Percentiles rank a stretch among this genome's conserved stretches.
Evolutionary conservation across 345 rosid species (phyloP).

Genomic region (Arabis hirsuta): DNA sequence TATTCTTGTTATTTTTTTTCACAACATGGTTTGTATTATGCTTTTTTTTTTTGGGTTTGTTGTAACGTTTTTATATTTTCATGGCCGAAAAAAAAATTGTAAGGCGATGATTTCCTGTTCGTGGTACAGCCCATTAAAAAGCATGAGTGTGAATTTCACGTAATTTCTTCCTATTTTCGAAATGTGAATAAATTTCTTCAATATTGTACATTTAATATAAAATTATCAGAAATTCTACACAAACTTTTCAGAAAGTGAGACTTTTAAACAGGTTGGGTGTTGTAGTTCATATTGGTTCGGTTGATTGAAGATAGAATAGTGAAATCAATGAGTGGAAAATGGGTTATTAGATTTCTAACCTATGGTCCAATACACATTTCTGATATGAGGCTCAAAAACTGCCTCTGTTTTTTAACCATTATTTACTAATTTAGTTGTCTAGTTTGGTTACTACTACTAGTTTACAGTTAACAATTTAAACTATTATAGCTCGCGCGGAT

Average conservation of each 20-base stretch:
- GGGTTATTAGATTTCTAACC: neutral
- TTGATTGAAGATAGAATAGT: neutral
- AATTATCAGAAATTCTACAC: neutral
- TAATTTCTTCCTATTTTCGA: neutral
- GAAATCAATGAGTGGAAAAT: neutral
- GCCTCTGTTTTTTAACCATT: conserved; percentile 14
- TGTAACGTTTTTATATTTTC: neutral
- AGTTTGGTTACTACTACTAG: conserved; percentile 5
- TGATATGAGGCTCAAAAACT: neutral
- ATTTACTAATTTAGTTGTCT: conserved; percentile 22
- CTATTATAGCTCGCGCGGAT: conserved; percentile 21
- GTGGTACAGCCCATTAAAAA: neutral
- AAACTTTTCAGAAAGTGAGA: neutral
- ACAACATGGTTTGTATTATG: neutral
- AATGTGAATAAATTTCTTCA: neutral
- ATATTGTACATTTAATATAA: neutral
- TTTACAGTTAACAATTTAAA: conserved; percentile 27
- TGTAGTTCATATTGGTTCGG: neutral
- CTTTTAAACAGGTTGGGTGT: neutral
- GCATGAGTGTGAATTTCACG: conserved; percentile 14
- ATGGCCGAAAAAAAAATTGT: neutral
- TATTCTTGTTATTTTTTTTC: neutral
- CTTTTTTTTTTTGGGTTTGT: neutral
- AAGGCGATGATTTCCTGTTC: conserved; percentile 3
- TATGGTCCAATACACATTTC: neutral